Evolutionary conservation across 495 filamentous ascomycete genomes (phyloP).

Genomic region (Xylaria longipes): DNA sequence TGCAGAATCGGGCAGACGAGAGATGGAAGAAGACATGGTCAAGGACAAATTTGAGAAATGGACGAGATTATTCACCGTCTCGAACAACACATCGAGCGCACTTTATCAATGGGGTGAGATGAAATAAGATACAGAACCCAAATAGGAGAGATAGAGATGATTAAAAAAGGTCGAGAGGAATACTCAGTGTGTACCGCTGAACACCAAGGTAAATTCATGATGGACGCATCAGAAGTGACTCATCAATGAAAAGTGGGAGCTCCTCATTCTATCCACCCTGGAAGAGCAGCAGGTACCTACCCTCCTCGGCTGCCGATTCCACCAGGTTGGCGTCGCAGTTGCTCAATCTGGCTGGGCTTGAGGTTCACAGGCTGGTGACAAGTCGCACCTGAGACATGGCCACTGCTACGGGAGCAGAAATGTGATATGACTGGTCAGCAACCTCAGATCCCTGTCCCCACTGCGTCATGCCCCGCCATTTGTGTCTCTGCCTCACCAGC

Average conservation of each 20-base stretch:
- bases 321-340: neutral
- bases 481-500: conserved; percentile 15
- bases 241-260: neutral
- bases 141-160: neutral
- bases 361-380: neutral
- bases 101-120: no score
- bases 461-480: conserved; percentile 41
- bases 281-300: no score
- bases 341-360: neutral
- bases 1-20: conserved; percentile 65
- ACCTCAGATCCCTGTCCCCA: conserved; percentile 28
- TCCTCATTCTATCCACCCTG: no score
- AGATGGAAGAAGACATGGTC: conserved; percentile 42
- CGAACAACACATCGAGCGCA: neutral
- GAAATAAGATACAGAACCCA: neutral
- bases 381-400: neutral
- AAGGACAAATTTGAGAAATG: neutral
- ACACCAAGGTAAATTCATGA: neutral
- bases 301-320: neutral
- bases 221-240: neutral
- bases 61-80: no score
- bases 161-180: neutral
- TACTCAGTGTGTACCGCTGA: neutral
- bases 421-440: neutral
- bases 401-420: neutral